Base-by-base conservation (phyloP, 2,329 filamentous ascomycete species). In the Pleurostoma richardsiae region DNA sequence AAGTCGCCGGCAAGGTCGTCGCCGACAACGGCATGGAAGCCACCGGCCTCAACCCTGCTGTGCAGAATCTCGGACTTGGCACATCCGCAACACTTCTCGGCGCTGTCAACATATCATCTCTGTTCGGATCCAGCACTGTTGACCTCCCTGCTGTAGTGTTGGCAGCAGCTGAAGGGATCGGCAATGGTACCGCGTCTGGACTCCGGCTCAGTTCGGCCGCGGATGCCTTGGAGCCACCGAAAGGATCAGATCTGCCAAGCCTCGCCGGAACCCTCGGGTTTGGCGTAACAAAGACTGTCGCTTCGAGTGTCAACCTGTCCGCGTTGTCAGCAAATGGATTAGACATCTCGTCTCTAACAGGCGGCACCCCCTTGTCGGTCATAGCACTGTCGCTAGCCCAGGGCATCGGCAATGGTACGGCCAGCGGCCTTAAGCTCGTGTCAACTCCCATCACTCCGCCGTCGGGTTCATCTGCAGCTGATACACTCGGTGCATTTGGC, bases 31-130 rank as follows among this genome's bases (percentile, higher is more conserved):
- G 54, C n/a, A 56, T 61, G 54, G 42, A 56, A 7, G 54, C 53
- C 8, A 57, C 54, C 6, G 60, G 61, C 11, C 49, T 66, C 26
- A 63, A 63, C 45, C 56, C 59, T 0, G 49, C 55, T 3, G 51
- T 66, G 41, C 56, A 62, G 44, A 62, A 59, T 42, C 51, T 59
- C 5, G 59, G 58, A 36, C 56, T 59, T 42, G 63, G 63, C 3
- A 49, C 60, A 3, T 51, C 57, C 1, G 54, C 59, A 1, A 57
- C 61, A 4, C 51, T 63, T 1, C 45, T 65, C 4, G 55, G 57
- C 10, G 44, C 61, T 3, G 40, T 61, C 29, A 51, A 60, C 44
- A 10, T 59, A 28, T 49, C 45, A 0, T 49, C 44, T 10, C 41
- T 57, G 7, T 38, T 45, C 4, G 43, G 44, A n/a, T 51, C 49